Conservation (phyloP, 2,329 filamentous ascomycete genomes). For the Setomelanomma holmii region DNA sequence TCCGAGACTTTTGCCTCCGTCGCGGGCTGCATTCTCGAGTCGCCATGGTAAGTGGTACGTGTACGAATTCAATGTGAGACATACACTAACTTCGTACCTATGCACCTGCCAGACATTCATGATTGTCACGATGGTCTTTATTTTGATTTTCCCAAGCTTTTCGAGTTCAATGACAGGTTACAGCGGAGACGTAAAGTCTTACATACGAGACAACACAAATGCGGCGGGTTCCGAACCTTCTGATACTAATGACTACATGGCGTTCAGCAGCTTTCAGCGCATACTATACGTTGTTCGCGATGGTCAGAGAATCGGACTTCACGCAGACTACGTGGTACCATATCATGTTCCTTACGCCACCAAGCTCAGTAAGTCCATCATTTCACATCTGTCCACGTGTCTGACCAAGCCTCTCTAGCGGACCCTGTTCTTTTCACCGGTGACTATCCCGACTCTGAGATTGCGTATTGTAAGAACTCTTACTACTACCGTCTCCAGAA, state of each 20-base stretch:
- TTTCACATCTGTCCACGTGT: not conserved
- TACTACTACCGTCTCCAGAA: too few relatives aligned
- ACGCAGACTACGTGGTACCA: conserved; percentile 5
- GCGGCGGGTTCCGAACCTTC: conserved; percentile 11
- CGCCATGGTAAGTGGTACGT: too few relatives aligned
- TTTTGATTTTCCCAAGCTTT: conserved; percentile 23
- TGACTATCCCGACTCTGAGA: not conserved
- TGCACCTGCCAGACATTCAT: too few relatives aligned
- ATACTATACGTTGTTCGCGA: conserved; percentile 22
- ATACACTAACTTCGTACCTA: too few relatives aligned
- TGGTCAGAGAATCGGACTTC: conserved; percentile 14
- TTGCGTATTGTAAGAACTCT: too few relatives aligned
- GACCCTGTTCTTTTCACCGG: not conserved
- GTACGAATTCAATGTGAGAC: too few relatives aligned
- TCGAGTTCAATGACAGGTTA: conserved; percentile 32
- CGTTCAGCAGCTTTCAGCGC: conserved; percentile 10
- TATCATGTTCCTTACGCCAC: not conserved
- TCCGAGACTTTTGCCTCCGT: conserved; percentile 13
- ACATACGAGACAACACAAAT: conserved; percentile 14
- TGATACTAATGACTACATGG: conserved; percentile 8
- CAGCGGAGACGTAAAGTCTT: conserved; percentile 10
- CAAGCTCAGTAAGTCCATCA: not conserved
- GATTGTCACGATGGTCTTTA: conserved; percentile 21
- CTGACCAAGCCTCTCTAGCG: not conserved
- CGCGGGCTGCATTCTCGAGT: conserved; percentile 19